Percentiles rank a stretch among this genome's conserved stretches.
Evolutionary conservation across 345 rosid species (phyloP).

Genomic region (Geranium rotundifolium): DNA sequence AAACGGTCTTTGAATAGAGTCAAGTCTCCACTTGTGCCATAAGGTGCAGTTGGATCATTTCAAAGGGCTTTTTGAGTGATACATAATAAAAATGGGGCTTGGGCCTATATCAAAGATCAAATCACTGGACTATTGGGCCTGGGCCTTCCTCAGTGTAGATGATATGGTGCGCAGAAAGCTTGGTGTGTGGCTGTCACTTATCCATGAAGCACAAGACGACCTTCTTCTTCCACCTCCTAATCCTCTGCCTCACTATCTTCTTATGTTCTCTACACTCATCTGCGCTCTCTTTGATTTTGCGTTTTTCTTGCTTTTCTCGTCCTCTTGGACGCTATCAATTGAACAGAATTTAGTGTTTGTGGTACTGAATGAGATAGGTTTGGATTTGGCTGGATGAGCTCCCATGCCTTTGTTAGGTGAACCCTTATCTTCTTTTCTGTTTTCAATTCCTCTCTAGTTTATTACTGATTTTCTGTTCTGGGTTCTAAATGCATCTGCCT

Average conservation of each 20-base stretch:
- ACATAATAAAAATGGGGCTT: no score
- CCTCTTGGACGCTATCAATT: background rate
- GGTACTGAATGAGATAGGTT: background rate
- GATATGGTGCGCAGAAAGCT: no score
- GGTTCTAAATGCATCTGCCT: background rate
- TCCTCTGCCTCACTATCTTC: background rate
- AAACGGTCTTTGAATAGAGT: no score
- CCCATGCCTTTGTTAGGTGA: background rate
- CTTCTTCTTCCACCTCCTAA: no score
- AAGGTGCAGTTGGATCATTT: no score
- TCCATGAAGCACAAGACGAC: no score
- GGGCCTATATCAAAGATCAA: no score
- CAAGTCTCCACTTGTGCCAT: no score
- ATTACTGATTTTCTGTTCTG: background rate
- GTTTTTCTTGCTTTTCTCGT: background rate
- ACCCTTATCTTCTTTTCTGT: background rate
- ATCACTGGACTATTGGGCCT: no score
- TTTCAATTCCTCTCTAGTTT: background rate
- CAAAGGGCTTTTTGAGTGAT: no score
- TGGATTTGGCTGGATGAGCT: background rate
- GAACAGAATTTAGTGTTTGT: background rate
- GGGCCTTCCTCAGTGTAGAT: no score
- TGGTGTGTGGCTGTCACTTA: no score
- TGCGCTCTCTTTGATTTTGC: background rate
- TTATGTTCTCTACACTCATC: background rate